A percentile compares a stretch with the other conserved stretches of the same genome.
phyloP scores from a whole-genome alignment of 2,329 filamentous ascomycete species.

The Fusarium temperatum region DNA sequence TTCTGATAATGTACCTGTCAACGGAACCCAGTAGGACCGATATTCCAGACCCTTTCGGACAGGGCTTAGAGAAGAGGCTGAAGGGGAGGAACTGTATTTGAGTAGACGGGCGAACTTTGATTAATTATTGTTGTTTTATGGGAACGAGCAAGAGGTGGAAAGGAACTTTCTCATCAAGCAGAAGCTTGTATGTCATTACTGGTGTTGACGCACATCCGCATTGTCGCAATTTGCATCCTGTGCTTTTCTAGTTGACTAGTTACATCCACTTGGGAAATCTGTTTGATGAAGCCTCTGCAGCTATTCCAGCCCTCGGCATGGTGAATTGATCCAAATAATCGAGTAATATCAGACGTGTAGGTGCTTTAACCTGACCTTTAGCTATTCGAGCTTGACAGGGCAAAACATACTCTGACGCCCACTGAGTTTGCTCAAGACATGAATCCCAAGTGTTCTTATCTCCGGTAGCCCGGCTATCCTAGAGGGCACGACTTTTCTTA shows the following conservation, averaged over 20 bases:
- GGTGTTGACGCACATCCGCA: conserved; percentile 34
- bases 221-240: conserved; percentile 30
- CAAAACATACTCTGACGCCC: background rate
- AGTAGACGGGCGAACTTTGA: conserved; percentile 20
- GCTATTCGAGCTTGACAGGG: background rate
- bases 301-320: background rate
- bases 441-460: background rate
- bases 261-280: conserved; percentile 17
- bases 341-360: background rate
- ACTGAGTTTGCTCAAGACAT: background rate
- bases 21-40: conserved; percentile 36
- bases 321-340: background rate
- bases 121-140: conserved; percentile 23
- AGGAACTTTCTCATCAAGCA: background rate
- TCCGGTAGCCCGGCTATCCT: background rate
- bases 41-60: background rate
- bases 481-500: background rate
- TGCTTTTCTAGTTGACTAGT: conserved; percentile 31
- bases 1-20: conserved; percentile 38
- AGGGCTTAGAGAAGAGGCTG: background rate
- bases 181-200: conserved; percentile 36
- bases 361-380: background rate
- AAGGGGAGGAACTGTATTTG: conserved; percentile 24
- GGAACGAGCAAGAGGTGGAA: background rate
- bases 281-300: conserved; percentile 12